A percentile compares a stretch with the other conserved stretches of the same genome.
Evolutionary conservation across 768 basidiomycete genomes (phyloP).

Genomic region (Albatrellus ellisii): DNA sequence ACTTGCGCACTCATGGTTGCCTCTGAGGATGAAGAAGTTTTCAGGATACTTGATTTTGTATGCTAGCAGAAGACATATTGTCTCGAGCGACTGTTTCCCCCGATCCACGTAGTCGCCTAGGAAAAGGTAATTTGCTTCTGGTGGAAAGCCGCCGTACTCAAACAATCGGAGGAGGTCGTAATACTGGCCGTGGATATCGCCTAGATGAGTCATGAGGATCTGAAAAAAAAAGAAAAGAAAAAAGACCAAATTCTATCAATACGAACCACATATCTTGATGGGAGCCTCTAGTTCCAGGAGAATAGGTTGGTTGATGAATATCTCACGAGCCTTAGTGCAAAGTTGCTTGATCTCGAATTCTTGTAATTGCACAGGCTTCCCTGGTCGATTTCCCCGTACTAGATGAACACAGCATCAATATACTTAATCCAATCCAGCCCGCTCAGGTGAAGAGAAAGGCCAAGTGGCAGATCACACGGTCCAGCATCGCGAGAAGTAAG

Average conservation of each 20-base stretch:
- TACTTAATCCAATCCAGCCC: background rate
- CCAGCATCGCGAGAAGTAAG: too few species aligned
- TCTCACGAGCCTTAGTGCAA: constrained; percentile 97
- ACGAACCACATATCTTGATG: constrained; percentile 98
- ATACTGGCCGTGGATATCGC: constrained; percentile 99
- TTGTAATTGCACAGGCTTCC: constrained; percentile 94
- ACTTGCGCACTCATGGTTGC: constrained; percentile 98
- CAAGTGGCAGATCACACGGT: too few species aligned
- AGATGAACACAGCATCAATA: constrained; percentile 5
- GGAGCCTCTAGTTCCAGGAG: constrained; percentile 96
- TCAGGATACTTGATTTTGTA: constrained; percentile 99
- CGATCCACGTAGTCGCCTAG: constrained; percentile 99
- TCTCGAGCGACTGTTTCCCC: constrained; percentile 97
- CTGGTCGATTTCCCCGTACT: constrained; percentile 98
- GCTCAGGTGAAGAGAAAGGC: too few species aligned
- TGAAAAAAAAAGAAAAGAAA: too few species aligned
- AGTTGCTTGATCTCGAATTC: constrained; percentile 99
- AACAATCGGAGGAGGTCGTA: constrained; percentile 96
- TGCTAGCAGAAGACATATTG: constrained; percentile 96
- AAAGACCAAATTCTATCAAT: too few species aligned
- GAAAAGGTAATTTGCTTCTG: constrained; percentile 99
- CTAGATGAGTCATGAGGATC: constrained; percentile 37
- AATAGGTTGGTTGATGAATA: constrained; percentile 99
- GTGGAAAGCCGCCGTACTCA: constrained; percentile 98
- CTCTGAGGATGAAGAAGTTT: constrained; percentile 99